Evolutionary conservation across 768 basidiomycete genomes (phyloP), one percentile per base, ranked within the genome.

Genomic region (Agrocybe pediades): DNA sequence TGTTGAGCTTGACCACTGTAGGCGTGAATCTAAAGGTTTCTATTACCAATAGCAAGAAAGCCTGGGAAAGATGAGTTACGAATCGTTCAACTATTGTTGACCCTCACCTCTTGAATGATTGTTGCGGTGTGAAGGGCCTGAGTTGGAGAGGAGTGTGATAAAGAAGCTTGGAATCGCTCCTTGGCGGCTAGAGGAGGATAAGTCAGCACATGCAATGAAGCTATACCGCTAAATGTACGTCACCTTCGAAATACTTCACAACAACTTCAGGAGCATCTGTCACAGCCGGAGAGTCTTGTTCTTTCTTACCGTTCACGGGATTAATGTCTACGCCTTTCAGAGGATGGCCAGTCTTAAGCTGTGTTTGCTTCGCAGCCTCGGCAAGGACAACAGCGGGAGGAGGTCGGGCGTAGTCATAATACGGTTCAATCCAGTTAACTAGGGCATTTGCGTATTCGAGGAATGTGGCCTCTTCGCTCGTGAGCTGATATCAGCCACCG

Each of bases 381-480:
- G 87, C 88, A 20, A 90, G 72, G 26, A 90, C 88, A 15, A 81
- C 79, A 6, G 81, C 69, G 2, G 88, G 82, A 17, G 84, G 85
- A 3, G 89, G 91, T 2, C 91, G 86, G 27, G 83, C 74, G 61
- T 88, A 72, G 53, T 89, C 77, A 58, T 93, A 90, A 65, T 88
- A 85, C 6, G 87, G 87, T 54, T 83, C 87, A 15, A 93, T 75
- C 90, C 90, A 93, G 47, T 84, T 79, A 25, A 86, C 81, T 42
- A 92, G 70, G 15, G 82, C 79, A 29, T 72, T 74, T 9, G 82
- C 79, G 68, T 82, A 92, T 21, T 85, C 74, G 41, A 85, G 70
- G 36, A 90, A 75, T 27, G 69, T 65, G 16, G 66, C 62, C 60
- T 93, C 90, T 44, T 89, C 85, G 2, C 66, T 53, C 8, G 91